Base-by-base conservation (phyloP, 2,329 filamentous ascomycete genomes). In the Talaromyces amestolkiae region DNA sequence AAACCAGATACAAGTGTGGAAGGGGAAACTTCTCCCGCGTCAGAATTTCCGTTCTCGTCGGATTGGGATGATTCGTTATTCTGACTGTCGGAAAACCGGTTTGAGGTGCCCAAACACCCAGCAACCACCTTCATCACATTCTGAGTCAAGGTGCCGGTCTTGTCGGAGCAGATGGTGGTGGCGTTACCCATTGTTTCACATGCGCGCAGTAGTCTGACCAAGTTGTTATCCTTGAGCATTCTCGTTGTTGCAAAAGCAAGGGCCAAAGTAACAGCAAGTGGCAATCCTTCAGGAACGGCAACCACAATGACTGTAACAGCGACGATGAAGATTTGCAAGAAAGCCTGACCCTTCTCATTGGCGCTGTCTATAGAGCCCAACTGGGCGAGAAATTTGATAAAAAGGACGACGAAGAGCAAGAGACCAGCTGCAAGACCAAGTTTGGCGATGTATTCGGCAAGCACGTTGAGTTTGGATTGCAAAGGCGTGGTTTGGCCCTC, bases 391-490 rank as follows among this genome's bases (percentile, higher is more conserved):
- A 93, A 94, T 71, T 91, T 90, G 81, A 93, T 92, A 71, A 93
- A 87, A 8, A 93, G 81, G 7, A 93, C 89, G 59, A 92, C 80
- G 73, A 94, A 94, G n/a, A 94, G 82, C 10, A 93, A 77, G 17
- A 91, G 78, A 63, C 90, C 91, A 56, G 91, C 88, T 67, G 86
- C 86, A 69, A 89, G 87, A 78, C 89, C 89, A 49, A 91, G 83
- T 73, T 91, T 91, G n/a, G 89, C 89, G 70, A 94, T 92, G 72
- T 92, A 90, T 71, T 92, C 91, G 7, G 91, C 91, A 19, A 94
- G 82, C 3, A 87, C 83, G 69, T 93, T 92, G 66, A 94, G 81
- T 76, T 93, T 93, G 2, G 85, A 88, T 75, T 94, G 91, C 8
- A 94, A 77, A 3, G 91, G 91, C 1, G 91, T 94, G 27, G 91